Evolutionary conservation across 2,329 filamentous ascomycete species (phyloP).

Genomic region (Fusarium mexicanum): DNA sequence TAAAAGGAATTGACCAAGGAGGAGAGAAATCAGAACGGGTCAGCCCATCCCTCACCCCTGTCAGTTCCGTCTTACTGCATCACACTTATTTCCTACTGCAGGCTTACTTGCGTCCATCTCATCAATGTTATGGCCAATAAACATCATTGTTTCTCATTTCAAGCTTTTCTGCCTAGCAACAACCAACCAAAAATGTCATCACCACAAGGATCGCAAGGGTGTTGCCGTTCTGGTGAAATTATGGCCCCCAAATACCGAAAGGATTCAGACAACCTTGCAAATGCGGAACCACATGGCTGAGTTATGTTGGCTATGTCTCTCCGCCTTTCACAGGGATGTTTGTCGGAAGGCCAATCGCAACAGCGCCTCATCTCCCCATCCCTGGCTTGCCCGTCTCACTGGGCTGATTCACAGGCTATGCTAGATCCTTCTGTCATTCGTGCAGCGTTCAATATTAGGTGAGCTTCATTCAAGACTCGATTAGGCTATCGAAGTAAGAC

Average conservation of each 20-base stretch:
- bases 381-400: not conserved
- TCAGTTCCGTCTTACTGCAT: not conserved
- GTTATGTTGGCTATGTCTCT: not conserved
- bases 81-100: not conserved
- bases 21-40: not conserved
- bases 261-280: not conserved
- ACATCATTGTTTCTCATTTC: not conserved
- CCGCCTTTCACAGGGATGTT: fast-evolving
- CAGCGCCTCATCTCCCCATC: no score
- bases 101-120: not conserved
- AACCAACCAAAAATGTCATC: no score
- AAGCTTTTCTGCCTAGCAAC: not conserved
- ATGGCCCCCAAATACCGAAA: not conserved
- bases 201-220: not conserved
- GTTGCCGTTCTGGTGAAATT: not conserved
- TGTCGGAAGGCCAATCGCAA: not conserved
- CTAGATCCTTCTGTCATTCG: not conserved
- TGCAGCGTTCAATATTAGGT: not conserved
- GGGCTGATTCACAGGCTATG: not conserved
- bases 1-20: not conserved
- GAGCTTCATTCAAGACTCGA: not conserved
- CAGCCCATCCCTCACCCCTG: not conserved
- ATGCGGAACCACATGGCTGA: not conserved
- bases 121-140: not conserved
- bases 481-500: fast-evolving